Evolutionary conservation across 495 filamentous ascomycete species (phyloP).

Genomic region (Penicillium waksmanii): DNA sequence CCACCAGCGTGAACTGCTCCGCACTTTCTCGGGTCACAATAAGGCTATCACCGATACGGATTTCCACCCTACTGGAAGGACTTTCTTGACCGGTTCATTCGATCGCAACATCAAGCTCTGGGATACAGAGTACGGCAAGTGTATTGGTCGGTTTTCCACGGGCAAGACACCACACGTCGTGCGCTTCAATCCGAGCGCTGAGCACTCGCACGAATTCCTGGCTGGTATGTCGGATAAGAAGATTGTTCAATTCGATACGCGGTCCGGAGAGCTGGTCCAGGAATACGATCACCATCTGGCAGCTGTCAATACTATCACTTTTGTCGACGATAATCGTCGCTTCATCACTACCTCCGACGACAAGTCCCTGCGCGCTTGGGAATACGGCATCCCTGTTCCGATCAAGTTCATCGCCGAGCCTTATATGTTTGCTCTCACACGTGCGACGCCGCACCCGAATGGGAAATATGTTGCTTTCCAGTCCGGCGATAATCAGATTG

Average conservation of each 20-base stretch:
- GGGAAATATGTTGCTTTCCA: constrained; percentile 95
- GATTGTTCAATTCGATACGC: constrained; percentile 95
- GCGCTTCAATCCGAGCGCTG: constrained; percentile 81
- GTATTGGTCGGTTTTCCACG: constrained; percentile 81
- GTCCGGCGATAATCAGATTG: constrained; percentile 90
- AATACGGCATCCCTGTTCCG: constrained; percentile 92
- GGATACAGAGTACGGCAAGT: constrained; percentile 95
- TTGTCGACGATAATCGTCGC: constrained; percentile 89
- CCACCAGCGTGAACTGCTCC: constrained; percentile 81
- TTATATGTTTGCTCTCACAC: constrained; percentile 92
- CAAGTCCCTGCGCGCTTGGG: constrained; percentile 93
- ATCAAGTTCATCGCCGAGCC: constrained; percentile 93
- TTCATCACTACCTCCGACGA: constrained; percentile 99
- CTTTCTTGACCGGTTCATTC: constrained; percentile 90
- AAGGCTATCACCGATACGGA: constrained; percentile 89
- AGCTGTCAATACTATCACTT: constrained; percentile 97
- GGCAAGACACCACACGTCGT: constrained; percentile 96
- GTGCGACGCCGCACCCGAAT: constrained; percentile 78
- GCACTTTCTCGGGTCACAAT: constrained; percentile 86
- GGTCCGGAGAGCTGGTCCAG: constrained; percentile 82
- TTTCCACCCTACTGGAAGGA: constrained; percentile 79
- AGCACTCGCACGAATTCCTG: constrained; percentile 86
- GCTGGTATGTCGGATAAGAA: constrained; percentile 98
- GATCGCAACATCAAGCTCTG: constrained; percentile 96
- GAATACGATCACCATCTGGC: constrained; percentile 98